Conservation (phyloP, 139 green algal species). For the Limnomonas spitsbergensis region DNA sequence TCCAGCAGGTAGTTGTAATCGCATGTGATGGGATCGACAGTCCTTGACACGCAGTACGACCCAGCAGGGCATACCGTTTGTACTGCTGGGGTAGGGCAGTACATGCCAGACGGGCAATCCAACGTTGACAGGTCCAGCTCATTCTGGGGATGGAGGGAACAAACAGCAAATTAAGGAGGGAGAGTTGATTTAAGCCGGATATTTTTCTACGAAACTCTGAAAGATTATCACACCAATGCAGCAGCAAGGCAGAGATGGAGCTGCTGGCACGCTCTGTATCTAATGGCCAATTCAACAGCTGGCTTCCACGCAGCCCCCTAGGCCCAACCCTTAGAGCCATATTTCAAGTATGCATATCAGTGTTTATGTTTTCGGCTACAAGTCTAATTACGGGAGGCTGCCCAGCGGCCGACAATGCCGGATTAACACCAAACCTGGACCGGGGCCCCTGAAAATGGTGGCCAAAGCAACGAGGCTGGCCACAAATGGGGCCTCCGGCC, state of each 20-base stretch:
- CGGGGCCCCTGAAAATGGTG: no score
- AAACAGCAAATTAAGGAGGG: background rate
- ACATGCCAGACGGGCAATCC: conserved; percentile 33
- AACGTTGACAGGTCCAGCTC: conserved; percentile 5
- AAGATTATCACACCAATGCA: background rate
- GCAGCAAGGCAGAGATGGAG: background rate
- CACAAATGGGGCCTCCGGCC: no score
- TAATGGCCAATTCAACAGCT: background rate
- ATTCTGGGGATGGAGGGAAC: no score
- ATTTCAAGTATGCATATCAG: no score
- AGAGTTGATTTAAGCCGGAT: background rate
- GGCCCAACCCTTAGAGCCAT: background rate
- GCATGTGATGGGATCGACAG: conserved; percentile 24
- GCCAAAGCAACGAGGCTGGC: no score
- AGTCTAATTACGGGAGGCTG: no score
- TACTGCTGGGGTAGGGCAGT: conserved; percentile 33
- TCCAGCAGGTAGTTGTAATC: conserved; percentile 27
- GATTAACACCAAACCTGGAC: no score
- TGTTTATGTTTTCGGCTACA: no score
- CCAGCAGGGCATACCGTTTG: conserved; percentile 27
- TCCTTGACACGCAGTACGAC: conserved; percentile 28
- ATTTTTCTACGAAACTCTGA: background rate
- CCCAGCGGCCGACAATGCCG: no score
- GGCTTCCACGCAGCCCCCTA: background rate
- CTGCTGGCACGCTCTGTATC: background rate